phyloP scores from a whole-genome alignment of 331 rosid species.

The Quercus tomentella region DNA sequence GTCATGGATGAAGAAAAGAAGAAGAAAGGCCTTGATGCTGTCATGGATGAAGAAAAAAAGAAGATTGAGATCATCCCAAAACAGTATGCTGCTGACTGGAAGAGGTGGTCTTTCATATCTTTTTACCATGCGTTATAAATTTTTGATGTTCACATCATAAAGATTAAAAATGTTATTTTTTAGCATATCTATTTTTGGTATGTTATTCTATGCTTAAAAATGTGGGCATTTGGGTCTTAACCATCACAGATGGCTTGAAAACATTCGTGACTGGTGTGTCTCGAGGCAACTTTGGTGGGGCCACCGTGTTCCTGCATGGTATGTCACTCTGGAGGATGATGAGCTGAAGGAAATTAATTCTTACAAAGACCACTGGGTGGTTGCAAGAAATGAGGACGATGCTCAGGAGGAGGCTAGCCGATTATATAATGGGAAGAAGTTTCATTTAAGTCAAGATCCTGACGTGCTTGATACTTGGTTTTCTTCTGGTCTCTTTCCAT shows the following conservation, averaged over 20 bases:
- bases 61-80: slow-evolving; percentile 68
- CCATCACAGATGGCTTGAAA: slow-evolving; percentile 84
- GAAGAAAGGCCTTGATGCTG: slow-evolving; percentile 66
- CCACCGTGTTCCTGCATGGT: slow-evolving; percentile 95
- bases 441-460: slow-evolving; percentile 65
- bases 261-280: slow-evolving; percentile 92
- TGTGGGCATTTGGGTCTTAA: slow-evolving; percentile 7
- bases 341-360: slow-evolving; percentile 61
- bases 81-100: slow-evolving; percentile 90
- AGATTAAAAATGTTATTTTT: background rate
- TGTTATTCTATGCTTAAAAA: background rate
- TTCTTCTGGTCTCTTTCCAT: slow-evolving; percentile 91
- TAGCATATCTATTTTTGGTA: background rate
- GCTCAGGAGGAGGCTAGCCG: slow-evolving; percentile 60
- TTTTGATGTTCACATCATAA: background rate
- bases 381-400: slow-evolving; percentile 69
- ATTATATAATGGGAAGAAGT: slow-evolving; percentile 59
- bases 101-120: slow-evolving; percentile 49
- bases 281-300: slow-evolving; percentile 99
- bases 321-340: slow-evolving; percentile 68
- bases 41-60: slow-evolving; percentile 43
- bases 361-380: slow-evolving; percentile 73
- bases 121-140: slow-evolving; percentile 5
- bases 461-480: slow-evolving; percentile 98
- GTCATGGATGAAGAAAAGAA: background rate